phyloP scores from a whole-genome alignment of 2,329 filamentous ascomycete genomes.

The Ophiosphaerella herpotricha region DNA sequence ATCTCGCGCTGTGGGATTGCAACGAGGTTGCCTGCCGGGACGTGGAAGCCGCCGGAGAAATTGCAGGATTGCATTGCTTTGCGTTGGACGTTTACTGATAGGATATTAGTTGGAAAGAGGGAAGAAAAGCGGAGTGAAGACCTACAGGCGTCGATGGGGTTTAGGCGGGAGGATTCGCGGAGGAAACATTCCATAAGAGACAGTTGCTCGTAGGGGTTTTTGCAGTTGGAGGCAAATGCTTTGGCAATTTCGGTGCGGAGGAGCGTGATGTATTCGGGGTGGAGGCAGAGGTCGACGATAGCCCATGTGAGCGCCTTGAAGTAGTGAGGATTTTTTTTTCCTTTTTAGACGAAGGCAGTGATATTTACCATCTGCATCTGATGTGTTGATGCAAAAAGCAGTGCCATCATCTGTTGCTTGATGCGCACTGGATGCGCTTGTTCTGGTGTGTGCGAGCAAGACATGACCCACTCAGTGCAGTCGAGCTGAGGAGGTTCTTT shows the following conservation, averaged over 20 bases:
- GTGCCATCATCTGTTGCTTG: neutral
- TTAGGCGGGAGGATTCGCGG: neutral
- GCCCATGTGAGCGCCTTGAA: neutral
- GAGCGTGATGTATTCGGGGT: neutral
- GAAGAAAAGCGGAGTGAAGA: neutral
- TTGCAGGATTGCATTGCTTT: neutral
- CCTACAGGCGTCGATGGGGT: neutral
- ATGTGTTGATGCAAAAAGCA: neutral
- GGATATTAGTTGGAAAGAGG: neutral
- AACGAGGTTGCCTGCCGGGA: neutral
- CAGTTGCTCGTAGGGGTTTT: neutral
- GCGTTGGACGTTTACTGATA: neutral
- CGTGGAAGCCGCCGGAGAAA: neutral
- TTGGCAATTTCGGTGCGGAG: neutral
- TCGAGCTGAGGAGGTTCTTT: neutral
- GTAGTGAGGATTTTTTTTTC: neutral
- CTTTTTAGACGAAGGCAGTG: neutral
- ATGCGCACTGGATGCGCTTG: neutral
- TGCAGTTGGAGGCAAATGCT: neutral
- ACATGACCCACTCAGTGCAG: neutral
- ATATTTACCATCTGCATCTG: neutral
- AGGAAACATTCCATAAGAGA: neutral
- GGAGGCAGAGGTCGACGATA: neutral
- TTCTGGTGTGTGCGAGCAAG: neutral
- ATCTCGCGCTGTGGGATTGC: neutral